Evolutionary conservation across 2,329 filamentous ascomycete genomes (phyloP), one percentile per base, ranked within the genome.

Genomic region (Penicillium sp.): DNA sequence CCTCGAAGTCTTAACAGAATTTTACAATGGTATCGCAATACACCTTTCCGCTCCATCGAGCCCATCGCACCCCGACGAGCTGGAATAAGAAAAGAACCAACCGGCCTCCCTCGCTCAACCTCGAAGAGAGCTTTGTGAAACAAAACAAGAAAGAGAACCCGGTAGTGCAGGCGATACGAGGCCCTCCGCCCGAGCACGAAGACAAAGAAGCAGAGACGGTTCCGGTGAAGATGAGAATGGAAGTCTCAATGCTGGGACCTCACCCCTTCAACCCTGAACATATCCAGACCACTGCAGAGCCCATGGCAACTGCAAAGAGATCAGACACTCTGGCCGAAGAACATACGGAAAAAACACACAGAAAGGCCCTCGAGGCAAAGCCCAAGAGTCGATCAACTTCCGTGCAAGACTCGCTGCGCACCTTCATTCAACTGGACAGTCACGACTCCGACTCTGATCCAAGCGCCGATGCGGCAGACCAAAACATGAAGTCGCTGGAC

Each of bases 391-490:
- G 44, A 20, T 27, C 44, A 9, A 35, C 46, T 25, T 62, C 60
- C 39, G 46, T 54, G 27, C 53, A 50, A 22, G 48, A 30, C 10
- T 48, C 51, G 4, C 28, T 52, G 8, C 50, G 46, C 13, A 58
- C 51, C 7, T 57, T 57, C 22, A 52, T 55, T 35, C 30, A 57
- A 41, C 35, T 63, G 31, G 54, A 57, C 39, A 49, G 48, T 39
- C 22, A 33, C 8, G 54, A 53, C 24, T 63, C 54, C 8, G 54
- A 58, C 20, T 48, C 50, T 4, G 49, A 65, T 49, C 46, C 61
- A 8, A 61, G 59, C 28, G 16, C 40, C 13, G 40, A 39, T 30
- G n/a, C 31, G 10, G 30, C 39, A 22, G 47, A 56, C 18, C 40
- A 22, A 25, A 59, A 51, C 14, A 46, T 44, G 48, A 48, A 50